Conservation (phyloP, 1,284 basidiomycete genomes). For the Naganishia cerealis region DNA sequence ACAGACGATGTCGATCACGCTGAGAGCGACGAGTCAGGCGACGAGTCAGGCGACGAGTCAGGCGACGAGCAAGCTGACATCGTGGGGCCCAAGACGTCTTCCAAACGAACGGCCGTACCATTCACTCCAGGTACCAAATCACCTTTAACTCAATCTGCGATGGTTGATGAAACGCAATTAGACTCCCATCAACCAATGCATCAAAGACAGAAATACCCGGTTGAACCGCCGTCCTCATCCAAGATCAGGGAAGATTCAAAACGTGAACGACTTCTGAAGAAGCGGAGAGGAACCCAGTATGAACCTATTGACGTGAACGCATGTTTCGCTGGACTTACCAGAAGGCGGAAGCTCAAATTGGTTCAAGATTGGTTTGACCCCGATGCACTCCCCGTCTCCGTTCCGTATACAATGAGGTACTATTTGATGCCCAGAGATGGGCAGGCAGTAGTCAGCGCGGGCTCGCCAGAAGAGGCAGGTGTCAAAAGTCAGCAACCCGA, state of each 20-base stretch:
- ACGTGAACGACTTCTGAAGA: neutral
- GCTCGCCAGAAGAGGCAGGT: constrained; percentile 11
- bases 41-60: no score
- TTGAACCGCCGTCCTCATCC: neutral
- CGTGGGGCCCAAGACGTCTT: neutral
- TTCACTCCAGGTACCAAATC: neutral
- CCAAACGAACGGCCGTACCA: neutral
- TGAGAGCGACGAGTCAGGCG: no score
- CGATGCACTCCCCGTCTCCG: constrained; percentile 5
- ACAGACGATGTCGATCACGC: neutral
- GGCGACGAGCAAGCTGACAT: neutral
- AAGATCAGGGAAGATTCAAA: neutral
- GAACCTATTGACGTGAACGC: constrained; percentile 6
- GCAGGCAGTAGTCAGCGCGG: constrained; percentile 15
- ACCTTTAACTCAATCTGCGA: neutral
- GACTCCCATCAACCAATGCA: neutral
- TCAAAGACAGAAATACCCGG: neutral
- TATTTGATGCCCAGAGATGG: constrained; percentile 19
- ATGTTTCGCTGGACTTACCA: constrained; percentile 17
- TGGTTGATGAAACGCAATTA: neutral
- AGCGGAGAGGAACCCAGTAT: neutral
- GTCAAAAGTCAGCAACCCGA: constrained; percentile 11
- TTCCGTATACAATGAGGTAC: constrained; percentile 21
- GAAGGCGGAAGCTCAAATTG: constrained; percentile 16
- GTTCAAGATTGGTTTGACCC: constrained; percentile 21